Evolutionary conservation across 2,329 filamentous ascomycete genomes (phyloP).

Genomic region (Calonectria crousiana): DNA sequence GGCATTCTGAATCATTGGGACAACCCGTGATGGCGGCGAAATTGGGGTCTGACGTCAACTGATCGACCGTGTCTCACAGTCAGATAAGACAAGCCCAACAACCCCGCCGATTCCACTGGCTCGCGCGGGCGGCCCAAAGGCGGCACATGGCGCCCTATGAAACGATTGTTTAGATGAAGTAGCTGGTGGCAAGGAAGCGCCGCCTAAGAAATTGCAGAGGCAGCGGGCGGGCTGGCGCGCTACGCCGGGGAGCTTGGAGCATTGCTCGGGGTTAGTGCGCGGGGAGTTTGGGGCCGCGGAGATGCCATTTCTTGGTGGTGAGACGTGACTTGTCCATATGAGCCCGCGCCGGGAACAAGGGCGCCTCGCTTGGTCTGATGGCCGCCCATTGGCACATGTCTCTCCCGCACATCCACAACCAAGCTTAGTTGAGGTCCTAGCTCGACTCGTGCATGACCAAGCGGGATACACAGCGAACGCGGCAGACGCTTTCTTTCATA

Average conservation of each 20-base stretch:
- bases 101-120: background rate
- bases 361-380: background rate
- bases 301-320: background rate
- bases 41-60: background rate
- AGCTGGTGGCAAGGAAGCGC: background rate
- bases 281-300: conserved; percentile 3
- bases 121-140: background rate
- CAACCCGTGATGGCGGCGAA: background rate
- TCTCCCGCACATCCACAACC: background rate
- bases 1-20: background rate
- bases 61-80: background rate
- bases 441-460: background rate
- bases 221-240: background rate
- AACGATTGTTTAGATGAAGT: background rate
- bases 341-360: background rate
- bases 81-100: background rate
- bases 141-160: background rate
- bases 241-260: background rate
- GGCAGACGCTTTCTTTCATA: background rate
- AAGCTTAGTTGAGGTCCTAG: background rate
- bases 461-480: background rate
- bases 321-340: conserved; percentile 6
- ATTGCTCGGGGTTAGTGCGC: too few species aligned
- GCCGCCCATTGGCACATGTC: background rate
- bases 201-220: background rate